Evolutionary conservation across 805 yeast species (phyloP), one percentile per base, ranked within the genome.

Genomic region (Suhomyces pyralidae): DNA sequence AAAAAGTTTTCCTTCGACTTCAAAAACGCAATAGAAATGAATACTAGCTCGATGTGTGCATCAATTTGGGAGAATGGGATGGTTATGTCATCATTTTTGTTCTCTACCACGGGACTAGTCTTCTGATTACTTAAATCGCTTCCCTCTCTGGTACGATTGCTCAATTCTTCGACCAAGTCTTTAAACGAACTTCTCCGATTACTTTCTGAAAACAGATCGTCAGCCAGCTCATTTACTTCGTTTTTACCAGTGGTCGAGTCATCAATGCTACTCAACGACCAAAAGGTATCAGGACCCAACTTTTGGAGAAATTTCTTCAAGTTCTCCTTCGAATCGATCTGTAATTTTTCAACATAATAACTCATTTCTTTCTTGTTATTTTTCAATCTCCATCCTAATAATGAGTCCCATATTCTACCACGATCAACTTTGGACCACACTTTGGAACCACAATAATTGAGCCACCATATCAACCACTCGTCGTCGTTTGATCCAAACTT

Each of bases 391-490:
- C 92, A 90, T 1, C 97, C 96, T 24, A 92, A 68, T 45, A 91
- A 68, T 57, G 84, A 71, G 70, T 92, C 98, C 98, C 98, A 92
- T 6, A 90, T 77, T 55, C 97, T 77, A 10, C 94, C 97, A 49
- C 97, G 71, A 67, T 90, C 97, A 53, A 77, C 78, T 55, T 87
- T 80, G 44, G 91, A 85, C 81, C 96, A 83, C 6, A 86, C 90
- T 68, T 88, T 88, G 12, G 94, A 82, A 19, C 97, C 97, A 63
- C 89, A 82, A 79, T 88, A 92, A 64, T 90, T 90, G 57, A 92
- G 75, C 97, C 97, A 92, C 96, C 97, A 92, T 40, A 90, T 79
- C 24, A 91, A 74, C 97, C 97, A 92, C 63, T 86, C 91, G 59
- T 89, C 94, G 56, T 87, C 90, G 54, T 82, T 77, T 60, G 67